phyloP scores from a whole-genome alignment of 148 eudicot species.

The Rhododendron mucronatum region DNA sequence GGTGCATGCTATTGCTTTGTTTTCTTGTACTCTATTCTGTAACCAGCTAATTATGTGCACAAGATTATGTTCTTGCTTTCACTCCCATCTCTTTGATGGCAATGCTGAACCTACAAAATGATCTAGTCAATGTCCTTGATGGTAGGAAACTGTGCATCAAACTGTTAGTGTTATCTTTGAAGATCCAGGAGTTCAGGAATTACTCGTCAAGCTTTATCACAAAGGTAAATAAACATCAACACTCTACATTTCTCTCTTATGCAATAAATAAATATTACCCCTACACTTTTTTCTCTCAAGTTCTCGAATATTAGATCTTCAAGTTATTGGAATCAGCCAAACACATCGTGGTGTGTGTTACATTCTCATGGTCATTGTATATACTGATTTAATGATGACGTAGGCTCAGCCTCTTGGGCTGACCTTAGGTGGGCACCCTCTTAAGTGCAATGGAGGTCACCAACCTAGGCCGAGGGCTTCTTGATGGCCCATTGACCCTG shows the following conservation, averaged over 20 bases:
- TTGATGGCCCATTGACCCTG: neutral
- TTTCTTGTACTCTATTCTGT: neutral
- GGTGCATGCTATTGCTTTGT: no score
- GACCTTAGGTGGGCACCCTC: neutral
- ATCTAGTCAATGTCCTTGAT: conserved; percentile 2
- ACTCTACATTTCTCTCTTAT: neutral
- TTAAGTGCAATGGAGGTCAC: neutral
- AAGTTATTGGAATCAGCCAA: neutral
- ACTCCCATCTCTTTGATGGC: neutral
- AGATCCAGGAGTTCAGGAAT: conserved; percentile 98
- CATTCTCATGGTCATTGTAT: neutral
- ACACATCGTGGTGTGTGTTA: no score
- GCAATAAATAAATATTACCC: neutral
- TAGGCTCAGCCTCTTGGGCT: neutral
- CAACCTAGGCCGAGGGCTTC: no score
- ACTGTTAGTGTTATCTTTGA: conserved; percentile 95
- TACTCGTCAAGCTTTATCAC: conserved; percentile 82
- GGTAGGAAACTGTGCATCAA: conserved; percentile 83
- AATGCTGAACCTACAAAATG: neutral
- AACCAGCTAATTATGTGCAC: neutral
- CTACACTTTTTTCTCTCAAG: neutral
- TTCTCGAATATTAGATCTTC: neutral
- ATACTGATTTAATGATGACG: neutral
- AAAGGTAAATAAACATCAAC: conserved; percentile 43
- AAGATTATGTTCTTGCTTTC: neutral